Evolutionary conservation across 2,329 filamentous ascomycete species (phyloP), one percentile per base, ranked within the genome.

Genomic region (Penicillium thymicola): DNA sequence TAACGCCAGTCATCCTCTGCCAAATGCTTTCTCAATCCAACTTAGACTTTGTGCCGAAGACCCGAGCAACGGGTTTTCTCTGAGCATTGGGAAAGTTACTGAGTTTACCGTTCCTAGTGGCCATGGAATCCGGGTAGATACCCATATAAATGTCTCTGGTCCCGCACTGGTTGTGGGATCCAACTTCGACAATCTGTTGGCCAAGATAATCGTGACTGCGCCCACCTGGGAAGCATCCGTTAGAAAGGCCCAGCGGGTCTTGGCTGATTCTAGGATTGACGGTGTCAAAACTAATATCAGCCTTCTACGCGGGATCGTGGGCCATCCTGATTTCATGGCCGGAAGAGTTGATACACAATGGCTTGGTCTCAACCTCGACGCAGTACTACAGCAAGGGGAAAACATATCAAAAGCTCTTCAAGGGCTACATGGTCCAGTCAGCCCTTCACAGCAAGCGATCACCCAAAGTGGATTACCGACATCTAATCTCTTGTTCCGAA

Each of bases 51-150:
- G 30, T 30, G 30, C 30, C 30, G 30, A 30, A 30, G 30, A 30
- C 30, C 30, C 30, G 0, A 71, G 75, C 21, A 77, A 73, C 40
- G 73, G 80, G 48, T 86, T 82, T 71, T 76, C 82, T 0, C 70
- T 87, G 2, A 84, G 82, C 34, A 82, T 86, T 45, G 85, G 85
- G 36, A 85, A 84, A 54, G 79, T 87, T 16, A 78, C 75, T 0
- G 75, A 77, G 0, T 82, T 84, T 45, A 70, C 74, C 8, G 79
- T 86, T 3, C 84, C 85, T 0, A 73, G 71, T 1, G 84, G 85
- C 1, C 82, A 85, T 58, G 84, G 85, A 0, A 73, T 85, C 13
- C 71, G 84, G 21, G 74, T 85, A 3, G 84, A 86, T 59, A 85
- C 81, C 0, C 78, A 83, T 59, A 69, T 86, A 1, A 71, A 78